Base-by-base conservation (phyloP, 2,329 filamentous ascomycete species). In the Pseudophaeomoniella oleicola region DNA sequence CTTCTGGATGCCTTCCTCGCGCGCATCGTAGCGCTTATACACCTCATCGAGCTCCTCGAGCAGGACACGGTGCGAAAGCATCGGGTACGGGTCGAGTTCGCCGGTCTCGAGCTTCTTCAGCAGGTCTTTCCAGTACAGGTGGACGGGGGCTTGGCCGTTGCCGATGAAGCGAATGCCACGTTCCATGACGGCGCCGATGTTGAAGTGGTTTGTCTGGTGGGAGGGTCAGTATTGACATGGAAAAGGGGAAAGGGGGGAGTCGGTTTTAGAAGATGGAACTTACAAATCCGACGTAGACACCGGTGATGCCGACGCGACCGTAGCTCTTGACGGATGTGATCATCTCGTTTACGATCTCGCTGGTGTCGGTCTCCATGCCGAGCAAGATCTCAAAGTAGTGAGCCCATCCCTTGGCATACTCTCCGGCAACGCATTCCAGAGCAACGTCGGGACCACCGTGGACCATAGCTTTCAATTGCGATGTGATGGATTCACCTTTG, bases 101-200 rank as follows among this genome's bases (percentile, higher is more conserved):
- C 34, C 42, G n/a, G 30, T 45, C 31, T 36, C 41, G 30, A 46
- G 47, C 31, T 65, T 64, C 42, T 70, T 58, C 32, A 88, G 64
- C 10, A 92, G 64, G 3, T 81, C 70, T 15, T 34, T 4, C 84
- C 82, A 90, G 60, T 90, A 90, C 50, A 77, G 73, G 47, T 87
- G 81, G 0, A 90, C 82, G 0, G 83, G 84, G 2, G 72, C 72
- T 50, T 77, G 73, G 3, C 73, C 72, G 46, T 75, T 75, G 34
- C 54, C 54, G 43, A 74, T 85, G 32, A 92, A 69, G 1, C 81
- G 76, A 46, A 90, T 74, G n/a, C 84, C 83, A 19, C 81, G 75
- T 59, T 90, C 75, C 83, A 92, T 90, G 10, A 92, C 52, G 0
- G 81, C 76, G 10, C 84, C 82, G 46, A 87, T 75, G 56, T 83